phyloP scores from a whole-genome alignment of 306 rosid genomes.

The Dalbergia cultrata region DNA sequence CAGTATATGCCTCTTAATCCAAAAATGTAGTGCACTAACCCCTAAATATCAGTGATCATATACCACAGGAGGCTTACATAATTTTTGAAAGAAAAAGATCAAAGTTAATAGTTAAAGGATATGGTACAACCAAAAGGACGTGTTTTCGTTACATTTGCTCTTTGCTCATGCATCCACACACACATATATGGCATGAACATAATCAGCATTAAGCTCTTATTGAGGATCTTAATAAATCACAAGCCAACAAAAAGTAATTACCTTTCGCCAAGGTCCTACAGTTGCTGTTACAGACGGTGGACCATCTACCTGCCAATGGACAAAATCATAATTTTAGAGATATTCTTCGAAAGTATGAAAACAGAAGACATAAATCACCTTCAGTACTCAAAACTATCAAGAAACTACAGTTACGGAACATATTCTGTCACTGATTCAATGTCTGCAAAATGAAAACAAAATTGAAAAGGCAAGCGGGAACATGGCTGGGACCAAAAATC shows the following conservation, averaged over 20 bases:
- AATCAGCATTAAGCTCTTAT: slow-evolving; percentile 24
- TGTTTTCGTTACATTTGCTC: not conserved
- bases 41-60: slow-evolving; percentile 18
- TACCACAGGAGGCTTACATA: slow-evolving; percentile 13
- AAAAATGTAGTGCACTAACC: slow-evolving; percentile 16
- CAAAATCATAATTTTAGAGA: slow-evolving; percentile 37
- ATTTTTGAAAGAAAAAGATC: not conserved
- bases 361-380: slow-evolving; percentile 19
- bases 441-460: slow-evolving; percentile 42
- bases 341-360: slow-evolving; percentile 37
- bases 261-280: slow-evolving; percentile 99
- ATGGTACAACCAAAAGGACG: slow-evolving; percentile 1
- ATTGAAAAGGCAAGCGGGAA: slow-evolving; percentile 11
- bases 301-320: slow-evolving; percentile 72
- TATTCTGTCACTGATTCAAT: slow-evolving; percentile 25
- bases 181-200: slow-evolving; percentile 22
- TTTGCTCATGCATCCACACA: not conserved
- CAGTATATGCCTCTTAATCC: not conserved
- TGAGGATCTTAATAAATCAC: slow-evolving; percentile 23
- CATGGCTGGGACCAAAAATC: slow-evolving; percentile 1
- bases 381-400: slow-evolving; percentile 23
- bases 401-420: slow-evolving; percentile 37
- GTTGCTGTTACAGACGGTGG: slow-evolving; percentile 79
- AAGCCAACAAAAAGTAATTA: slow-evolving; percentile 44
- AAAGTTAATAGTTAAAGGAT: slow-evolving; percentile 13